A percentile compares a stretch with the other conserved stretches of the same genome.
These are phyloP conservation scores for Gelatoporia subvermispora DNA, from an alignment of 768 basidiomycete species.

Conservation along the genomic window DNA sequence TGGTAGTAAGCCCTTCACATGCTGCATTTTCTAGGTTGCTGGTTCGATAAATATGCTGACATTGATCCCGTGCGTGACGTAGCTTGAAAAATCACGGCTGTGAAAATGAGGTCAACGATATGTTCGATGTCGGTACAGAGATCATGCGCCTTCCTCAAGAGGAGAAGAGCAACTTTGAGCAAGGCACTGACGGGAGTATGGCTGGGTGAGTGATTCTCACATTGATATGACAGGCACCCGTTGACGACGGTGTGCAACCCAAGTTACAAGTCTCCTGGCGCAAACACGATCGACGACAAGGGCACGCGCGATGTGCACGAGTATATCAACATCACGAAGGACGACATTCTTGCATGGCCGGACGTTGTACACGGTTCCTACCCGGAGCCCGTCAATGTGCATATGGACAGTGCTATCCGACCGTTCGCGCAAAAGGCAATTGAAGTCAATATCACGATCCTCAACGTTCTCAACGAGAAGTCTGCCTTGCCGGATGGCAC, in stretches of 20 bases:
- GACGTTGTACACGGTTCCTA: slow-evolving; percentile 48
- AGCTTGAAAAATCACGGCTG: slow-evolving; percentile 56
- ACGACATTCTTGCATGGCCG: slow-evolving; percentile 63
- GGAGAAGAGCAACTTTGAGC: slow-evolving; percentile 55
- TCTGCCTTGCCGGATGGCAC: slow-evolving; percentile 28
- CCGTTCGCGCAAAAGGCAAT: slow-evolving; percentile 58
- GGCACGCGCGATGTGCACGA: slow-evolving; percentile 55
- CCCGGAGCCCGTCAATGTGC: slow-evolving; percentile 44
- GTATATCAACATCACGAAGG: slow-evolving; percentile 64
- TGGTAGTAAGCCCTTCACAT: slow-evolving; percentile 65
- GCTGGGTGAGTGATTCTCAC: slow-evolving; percentile 31
- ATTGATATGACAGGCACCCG: too few relatives aligned
- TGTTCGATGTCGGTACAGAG: slow-evolving; percentile 54
- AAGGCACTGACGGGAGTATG: slow-evolving; percentile 42
- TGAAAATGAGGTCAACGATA: slow-evolving; percentile 39
- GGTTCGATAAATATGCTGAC: too few relatives aligned
- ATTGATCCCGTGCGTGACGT: background rate
- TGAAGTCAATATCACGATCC: slow-evolving; percentile 29
- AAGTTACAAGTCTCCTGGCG: slow-evolving; percentile 59
- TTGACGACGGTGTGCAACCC: too few relatives aligned
- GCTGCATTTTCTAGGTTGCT: too few relatives aligned
- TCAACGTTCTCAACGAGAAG: slow-evolving; percentile 26
- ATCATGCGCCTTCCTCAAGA: slow-evolving; percentile 48
- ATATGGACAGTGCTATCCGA: slow-evolving; percentile 42
- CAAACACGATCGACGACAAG: slow-evolving; percentile 55